Evolutionary conservation across 371 early-diverging fungal species (phyloP), one percentile per base, ranked within the genome.

Genomic region (Syncephalis fuscata): DNA sequence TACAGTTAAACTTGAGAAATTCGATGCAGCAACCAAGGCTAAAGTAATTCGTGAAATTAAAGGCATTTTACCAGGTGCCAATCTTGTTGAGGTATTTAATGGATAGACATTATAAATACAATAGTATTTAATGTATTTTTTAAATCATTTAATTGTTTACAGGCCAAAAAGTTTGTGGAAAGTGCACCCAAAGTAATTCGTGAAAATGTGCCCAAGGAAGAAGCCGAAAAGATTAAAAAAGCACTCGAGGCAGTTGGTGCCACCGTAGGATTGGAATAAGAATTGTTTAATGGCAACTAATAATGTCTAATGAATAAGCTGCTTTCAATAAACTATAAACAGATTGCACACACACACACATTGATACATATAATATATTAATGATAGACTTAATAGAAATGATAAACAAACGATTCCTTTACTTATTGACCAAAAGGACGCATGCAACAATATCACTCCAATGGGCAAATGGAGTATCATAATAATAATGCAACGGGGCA

Each of bases 111-210:
- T n/a, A 20, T 39, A n/a, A 32, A 48, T 5, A 5, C 37, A 48
- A 25, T 10, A 11, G 15, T 16, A 42, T n/a, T 40, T 10, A 16
- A 40, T 19, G 3, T 22, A n/a, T n/a, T n/a, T n/a, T n/a, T n/a
- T 41, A 32, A 41, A 27, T 24, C 2, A 41, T 46, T 10, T 40
- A n/a, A 21, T 41, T 17, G 20, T 45, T 48, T 53, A 37, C 59
- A 70, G 71, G 97, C 97, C 57, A 96, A 96, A 79, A 95, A 93
- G 76, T 95, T 96, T 66, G 95, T 95, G 20, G 97, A 96, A 65
- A 71, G 84, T 50, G 93, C 82, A 48, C 97, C 97, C 59, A 93
- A 95, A 74, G 82, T 89, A 48, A 73, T 96, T 59, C 84, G 85
- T 71, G 91, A 95, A 61, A 65, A 68, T 51, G 80, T 80, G 19